Evolutionary conservation across 768 basidiomycete genomes (phyloP), one percentile per base, ranked within the genome.

Genomic region (Panaeolus papilionaceus): DNA sequence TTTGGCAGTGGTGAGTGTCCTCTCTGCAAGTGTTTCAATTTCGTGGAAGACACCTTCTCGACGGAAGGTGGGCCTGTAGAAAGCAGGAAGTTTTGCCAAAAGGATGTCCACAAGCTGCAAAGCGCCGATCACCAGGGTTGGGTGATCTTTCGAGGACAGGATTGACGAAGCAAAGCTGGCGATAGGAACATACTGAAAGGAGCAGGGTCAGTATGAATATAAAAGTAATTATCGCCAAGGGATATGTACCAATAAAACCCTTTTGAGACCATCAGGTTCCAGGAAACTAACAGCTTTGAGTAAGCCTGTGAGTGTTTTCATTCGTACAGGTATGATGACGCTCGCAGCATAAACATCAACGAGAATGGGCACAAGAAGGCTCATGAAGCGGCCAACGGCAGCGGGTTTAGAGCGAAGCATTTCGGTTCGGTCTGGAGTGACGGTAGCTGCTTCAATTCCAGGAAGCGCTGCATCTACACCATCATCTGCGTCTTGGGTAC

Each of bases 331-430:
- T 0, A 91, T 88, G 62, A 91, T 89, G 33, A 99, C 96, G 76
- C 95, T 98, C 38, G 98, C 97, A n/a, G 96, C 93, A 78, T 98
- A 99, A n/a, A 99, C 96, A 73, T 99, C 98, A 67, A 99, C 91
- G 65, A 99, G 86, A 65, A 98, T 95, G 0, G 98, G 98, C 0
- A 98, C 90, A 73, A 95, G 89, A 39, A 97, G 82, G 61, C 89
- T 88, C 87, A 96, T 93, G 78, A 96, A 99, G 16, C 89, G 87
- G 20, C 87, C 89, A 62, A 96, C 91, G 33, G 94, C 88, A n/a
- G 81, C 84, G 26, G 91, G 86, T 68, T 92, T 89, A 4, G 87
- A 88, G 65, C 91, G 88, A 51, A 96, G 79, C 58, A 98, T 76
- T 51, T 95, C 91, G 16, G 91, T 88, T 62, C 96, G 83, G 73